Evolutionary conservation across 495 filamentous ascomycete genomes (phyloP).

Genomic region (Tuber calosporum): DNA sequence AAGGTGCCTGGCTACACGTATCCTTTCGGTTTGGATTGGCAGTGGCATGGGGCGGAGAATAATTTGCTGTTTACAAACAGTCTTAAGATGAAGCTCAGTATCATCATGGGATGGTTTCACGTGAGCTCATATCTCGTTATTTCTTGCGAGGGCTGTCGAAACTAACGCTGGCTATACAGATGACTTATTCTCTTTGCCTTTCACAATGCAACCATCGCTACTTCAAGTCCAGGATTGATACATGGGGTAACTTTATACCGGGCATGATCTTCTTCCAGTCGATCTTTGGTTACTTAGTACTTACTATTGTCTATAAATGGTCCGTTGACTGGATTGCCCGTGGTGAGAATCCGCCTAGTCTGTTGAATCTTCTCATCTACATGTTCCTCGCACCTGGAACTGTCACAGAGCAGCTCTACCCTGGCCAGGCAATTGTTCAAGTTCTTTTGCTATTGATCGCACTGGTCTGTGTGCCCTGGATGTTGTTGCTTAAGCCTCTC

Average conservation of each 20-base stretch:
- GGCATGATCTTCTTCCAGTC: slow-evolving; percentile 99
- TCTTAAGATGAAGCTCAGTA: slow-evolving; percentile 99
- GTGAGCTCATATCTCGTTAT: slow-evolving; percentile 44
- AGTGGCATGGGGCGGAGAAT: slow-evolving; percentile 93
- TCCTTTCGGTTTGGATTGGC: slow-evolving; percentile 94
- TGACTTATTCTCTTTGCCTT: slow-evolving; percentile 94
- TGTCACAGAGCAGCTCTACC: slow-evolving; percentile 63
- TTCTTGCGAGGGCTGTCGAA: not conserved
- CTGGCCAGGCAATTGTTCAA: slow-evolving; percentile 68
- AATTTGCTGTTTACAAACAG: slow-evolving; percentile 90
- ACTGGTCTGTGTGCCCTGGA: slow-evolving; percentile 73
- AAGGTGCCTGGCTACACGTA: slow-evolving; percentile 66
- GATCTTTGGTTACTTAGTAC: slow-evolving; percentile 94
- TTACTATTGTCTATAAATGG: slow-evolving; percentile 97
- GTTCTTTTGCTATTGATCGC: slow-evolving; percentile 74
- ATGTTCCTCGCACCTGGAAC: slow-evolving; percentile 91
- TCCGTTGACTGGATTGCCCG: slow-evolving; percentile 72
- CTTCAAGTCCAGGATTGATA: slow-evolving; percentile 88
- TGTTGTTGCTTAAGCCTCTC: slow-evolving; percentile 91
- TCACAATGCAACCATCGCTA: slow-evolving; percentile 88
- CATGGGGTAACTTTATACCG: slow-evolving; percentile 93
- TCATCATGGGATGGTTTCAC: slow-evolving; percentile 89
- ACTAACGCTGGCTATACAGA: slow-evolving; percentile 45
- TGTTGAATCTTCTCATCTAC: slow-evolving; percentile 98
- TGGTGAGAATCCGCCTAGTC: slow-evolving; percentile 63